Evolutionary conservation across 2,329 filamentous ascomycete species (phyloP), one percentile per base, ranked within the genome.

Genomic region (Shiraia sp.): DNA sequence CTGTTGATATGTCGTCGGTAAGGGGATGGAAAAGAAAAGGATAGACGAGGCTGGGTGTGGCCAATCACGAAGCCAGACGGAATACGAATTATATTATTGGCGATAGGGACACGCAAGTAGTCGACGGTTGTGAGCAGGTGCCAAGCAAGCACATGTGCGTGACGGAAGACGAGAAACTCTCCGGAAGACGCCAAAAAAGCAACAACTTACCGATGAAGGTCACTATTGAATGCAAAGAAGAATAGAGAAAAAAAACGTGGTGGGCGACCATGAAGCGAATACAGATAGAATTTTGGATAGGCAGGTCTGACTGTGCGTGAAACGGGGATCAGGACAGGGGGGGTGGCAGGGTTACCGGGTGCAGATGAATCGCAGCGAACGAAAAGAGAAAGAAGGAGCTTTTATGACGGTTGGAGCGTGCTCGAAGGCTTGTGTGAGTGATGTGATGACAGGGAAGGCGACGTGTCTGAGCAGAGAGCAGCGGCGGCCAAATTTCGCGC

Each of bases 401-500:
- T n/a, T n/a, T n/a, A n/a, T n/a, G n/a, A n/a, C n/a, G n/a, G n/a
- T 42, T 61, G 58, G 58, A 47, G 49, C 36, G 57, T 60, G 56
- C n/a, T n/a, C n/a, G 59, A 54, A 55, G 60, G 59, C 56, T 57
- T 64, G 60, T 54, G n/a, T n/a, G n/a, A 62, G 53, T 45, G 53
- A 65, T 62, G 51, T 52, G 49, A 44, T 45, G 30, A 42, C 42
- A 39, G 37, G 22, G 26, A 49, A 51, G 53, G 56, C 52, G 49
- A 57, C 57, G 43, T 44, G 56, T 61, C 45, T 57, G 50, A 42
- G 40, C 40, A 34, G 45, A 45, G n/a, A n/a, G n/a, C n/a, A n/a
- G n/a, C n/a, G n/a, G n/a, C n/a, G 49, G 42, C 48, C 47, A 41
- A 49, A 45, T 48, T 36, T 54, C 38, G 45, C 45, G 30, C 25